Conservation (phyloP, 768 basidiomycete genomes). For the Pulveroboletus frians region DNA sequence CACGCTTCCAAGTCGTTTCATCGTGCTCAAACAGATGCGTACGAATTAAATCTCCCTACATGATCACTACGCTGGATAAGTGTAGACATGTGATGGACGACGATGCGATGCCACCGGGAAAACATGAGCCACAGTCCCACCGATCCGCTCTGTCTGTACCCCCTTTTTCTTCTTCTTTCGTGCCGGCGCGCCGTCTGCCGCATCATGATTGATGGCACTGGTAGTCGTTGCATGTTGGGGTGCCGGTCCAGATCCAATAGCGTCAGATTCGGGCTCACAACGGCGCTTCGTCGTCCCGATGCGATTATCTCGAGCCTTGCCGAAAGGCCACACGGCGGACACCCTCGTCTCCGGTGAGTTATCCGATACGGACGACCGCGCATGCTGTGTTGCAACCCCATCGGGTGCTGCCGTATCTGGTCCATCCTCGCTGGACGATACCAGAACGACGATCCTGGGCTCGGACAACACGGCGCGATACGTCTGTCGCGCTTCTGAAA, state of each 20-base stretch:
- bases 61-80: too few relatives aligned
- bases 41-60: too few relatives aligned
- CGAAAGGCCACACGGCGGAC: background rate
- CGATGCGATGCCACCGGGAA: too few relatives aligned
- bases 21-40: too few relatives aligned
- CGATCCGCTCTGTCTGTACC: too few relatives aligned
- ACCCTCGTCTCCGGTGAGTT: background rate
- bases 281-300: too few relatives aligned
- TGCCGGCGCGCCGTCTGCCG: conserved; percentile 1
- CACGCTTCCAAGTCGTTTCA: too few relatives aligned
- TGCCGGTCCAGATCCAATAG: background rate
- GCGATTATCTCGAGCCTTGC: background rate
- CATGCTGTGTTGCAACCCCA: background rate
- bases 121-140: too few relatives aligned
- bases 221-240: background rate
- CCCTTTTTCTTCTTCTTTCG: conserved; percentile 24
- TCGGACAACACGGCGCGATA: too few relatives aligned
- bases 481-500: too few relatives aligned
- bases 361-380: background rate
- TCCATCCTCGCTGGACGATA: background rate
- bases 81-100: too few relatives aligned
- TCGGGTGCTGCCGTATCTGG: background rate
- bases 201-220: background rate
- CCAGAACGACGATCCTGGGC: too few relatives aligned
- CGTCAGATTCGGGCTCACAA: conserved; percentile 15